Evolutionary conservation across 371 early-diverging fungal species (phyloP), one percentile per base, ranked within the genome.

Genomic region (Conidiobolus incongruus): DNA sequence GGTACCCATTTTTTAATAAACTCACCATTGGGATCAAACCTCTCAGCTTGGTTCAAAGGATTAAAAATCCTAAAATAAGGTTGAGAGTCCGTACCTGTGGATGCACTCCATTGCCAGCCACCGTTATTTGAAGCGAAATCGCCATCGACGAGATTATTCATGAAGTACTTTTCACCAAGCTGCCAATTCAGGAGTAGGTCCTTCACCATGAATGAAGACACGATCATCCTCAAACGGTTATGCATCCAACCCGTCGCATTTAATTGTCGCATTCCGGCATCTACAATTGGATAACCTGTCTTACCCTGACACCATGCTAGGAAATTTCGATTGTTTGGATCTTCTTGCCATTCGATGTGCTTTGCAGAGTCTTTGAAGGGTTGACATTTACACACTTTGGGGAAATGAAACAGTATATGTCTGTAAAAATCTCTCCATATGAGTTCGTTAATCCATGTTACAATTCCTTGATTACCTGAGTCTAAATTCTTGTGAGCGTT

Each of bases 41-140:
- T 40, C 15, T 49, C 40, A 8, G 55, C 53, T 34, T 61, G 59
- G 8, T 59, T 40, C 11, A 49, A 47, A 2, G 73, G 72, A 49
- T 72, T 78, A 53, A 72, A 75, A n/a, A 74, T 60, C 1, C 76
- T 58, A 51, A 74, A 77, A 48, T 73, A 78, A 1, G 79, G 76
- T 44, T 71, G 71, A 6, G 70, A 52, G 35, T 75, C 76, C 7
- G 73, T 69, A 15, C 79, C 75, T 6, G 73, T 72, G 0, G 63
- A 62, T 2, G 73, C 72, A 23, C 64, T 47, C 76, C 75, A 76
- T 43, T 75, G 75, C 80, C 80, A 79, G 1, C 77, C 77, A 8
- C 80, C 80, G 42, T 74, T 75, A 58, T 77, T 77, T 33, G 53
- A 52, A 3, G 75, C 66, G 5, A 73, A 61, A 46, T 79, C 77